These are phyloP conservation scores for Blastomyces emzantsi DNA, from an alignment of 2,329 filamentous ascomycete genomes.

Conservation along the genomic window DNA sequence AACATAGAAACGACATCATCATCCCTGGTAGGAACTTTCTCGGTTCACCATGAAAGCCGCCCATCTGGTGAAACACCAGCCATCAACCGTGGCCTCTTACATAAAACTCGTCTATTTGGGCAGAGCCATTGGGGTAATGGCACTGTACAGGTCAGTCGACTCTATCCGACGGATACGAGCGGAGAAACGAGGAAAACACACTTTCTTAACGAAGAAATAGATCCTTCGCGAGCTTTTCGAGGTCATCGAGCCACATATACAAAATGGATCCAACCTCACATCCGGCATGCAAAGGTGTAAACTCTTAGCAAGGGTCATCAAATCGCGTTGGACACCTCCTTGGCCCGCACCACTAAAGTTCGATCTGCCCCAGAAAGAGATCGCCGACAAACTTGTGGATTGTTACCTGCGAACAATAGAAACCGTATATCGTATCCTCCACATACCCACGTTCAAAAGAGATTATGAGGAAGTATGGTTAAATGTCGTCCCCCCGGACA, in stretches of 20 bases:
- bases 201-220: conserved; percentile 21
- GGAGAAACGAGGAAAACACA: neutral
- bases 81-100: conserved; percentile 39
- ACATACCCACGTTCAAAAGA: conserved; percentile 48
- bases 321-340: conserved; percentile 25
- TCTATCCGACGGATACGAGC: conserved; percentile 16
- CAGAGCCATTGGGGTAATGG: conserved; percentile 45
- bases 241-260: conserved; percentile 20
- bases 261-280: conserved; percentile 30
- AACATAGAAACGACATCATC: conserved; percentile 34
- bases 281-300: conserved; percentile 42
- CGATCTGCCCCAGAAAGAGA: conserved; percentile 38
- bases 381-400: conserved; percentile 46
- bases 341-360: conserved; percentile 20
- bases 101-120: conserved; percentile 47
- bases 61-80: conserved; percentile 24
- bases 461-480: conserved; percentile 51
- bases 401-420: conserved; percentile 50
- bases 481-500: conserved; percentile 31
- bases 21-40: conserved; percentile 36
- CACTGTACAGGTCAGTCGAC: conserved; percentile 35
- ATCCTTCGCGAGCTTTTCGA: conserved; percentile 18
- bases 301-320: conserved; percentile 42
- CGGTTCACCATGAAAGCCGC: conserved; percentile 34
- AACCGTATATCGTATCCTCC: conserved; percentile 48